Evolutionary conservation across 2,329 filamentous ascomycete genomes (phyloP).

Genomic region (Camptophora hylomeconis): DNA sequence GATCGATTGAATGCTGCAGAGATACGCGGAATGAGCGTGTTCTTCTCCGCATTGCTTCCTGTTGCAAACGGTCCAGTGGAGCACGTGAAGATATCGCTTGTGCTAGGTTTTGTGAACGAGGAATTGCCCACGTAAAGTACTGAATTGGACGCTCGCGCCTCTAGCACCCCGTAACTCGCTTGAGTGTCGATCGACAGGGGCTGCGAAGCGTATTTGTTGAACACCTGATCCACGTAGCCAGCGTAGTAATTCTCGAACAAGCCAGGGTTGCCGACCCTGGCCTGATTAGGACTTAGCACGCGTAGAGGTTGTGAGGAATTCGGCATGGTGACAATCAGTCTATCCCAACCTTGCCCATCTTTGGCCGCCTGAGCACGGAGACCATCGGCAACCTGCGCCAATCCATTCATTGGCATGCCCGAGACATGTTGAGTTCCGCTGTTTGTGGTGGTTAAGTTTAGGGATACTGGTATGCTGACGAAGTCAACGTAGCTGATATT

Average conservation of each 20-base stretch:
- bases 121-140: slow-evolving; percentile 31
- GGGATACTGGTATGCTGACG: slow-evolving; percentile 49
- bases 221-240: slow-evolving; percentile 39
- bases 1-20: slow-evolving; percentile 64
- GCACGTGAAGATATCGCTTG: slow-evolving; percentile 54
- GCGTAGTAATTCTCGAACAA: slow-evolving; percentile 41
- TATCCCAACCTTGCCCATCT: slow-evolving; percentile 50
- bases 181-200: slow-evolving; percentile 52
- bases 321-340: slow-evolving; percentile 35
- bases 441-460: slow-evolving; percentile 33
- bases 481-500: slow-evolving; percentile 70
- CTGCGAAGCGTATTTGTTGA: slow-evolving; percentile 31
- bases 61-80: slow-evolving; percentile 47
- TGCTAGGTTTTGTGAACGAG: slow-evolving; percentile 45
- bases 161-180: slow-evolving; percentile 40
- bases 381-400: slow-evolving; percentile 41
- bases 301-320: slow-evolving; percentile 21
- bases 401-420: slow-evolving; percentile 45
- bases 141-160: slow-evolving; percentile 27
- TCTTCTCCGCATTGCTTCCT: slow-evolving; percentile 32
- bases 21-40: slow-evolving; percentile 58
- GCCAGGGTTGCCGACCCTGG: slow-evolving; percentile 27
- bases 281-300: slow-evolving; percentile 31
- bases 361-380: slow-evolving; percentile 41
- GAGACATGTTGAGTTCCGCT: slow-evolving; percentile 38